Evolutionary conservation across 2,329 filamentous ascomycete genomes (phyloP), one percentile per base, ranked within the genome.

Genomic region (Lachnellula cervina): DNA sequence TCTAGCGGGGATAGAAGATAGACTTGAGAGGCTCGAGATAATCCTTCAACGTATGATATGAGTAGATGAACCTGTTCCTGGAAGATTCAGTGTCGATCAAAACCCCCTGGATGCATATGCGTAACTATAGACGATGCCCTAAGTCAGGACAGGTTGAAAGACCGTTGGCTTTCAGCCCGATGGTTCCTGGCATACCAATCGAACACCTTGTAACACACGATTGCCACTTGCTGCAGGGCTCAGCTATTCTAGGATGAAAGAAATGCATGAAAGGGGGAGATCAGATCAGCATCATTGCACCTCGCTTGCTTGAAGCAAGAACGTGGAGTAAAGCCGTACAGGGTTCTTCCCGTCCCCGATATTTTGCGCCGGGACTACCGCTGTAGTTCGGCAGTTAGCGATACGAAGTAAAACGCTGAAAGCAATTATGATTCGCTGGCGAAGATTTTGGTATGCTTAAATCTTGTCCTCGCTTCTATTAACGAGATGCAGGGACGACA

Each of bases 211-310:
- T n/a, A 21, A 42, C 44, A 42, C 44, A 25, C n/a, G 23, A 17
- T 54, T 51, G 54, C 59, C 55, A 57, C 55, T 48, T 40, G 32
- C 42, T 54, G 55, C 53, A 57, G 45, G 51, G 51, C 51, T 60
- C 59, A 60, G 59, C 59, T 60, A 54, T 56, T 51, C 59, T 42
- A 50, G 59, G 59, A 43, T 60, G 9, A 17, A 32, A 54, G 5
- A 32, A 48, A 51, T 4, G 50, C 32, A 53, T 42, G 34, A 35
- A 46, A 50, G 47, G 49, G 44, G 49, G 52, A 48, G 55, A 60
- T 57, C 56, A 48, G 55, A 60, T 57, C 56, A 47, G 49, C 56
- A 54, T 58, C 56, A 56, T 58, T 44, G 42, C 47, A 17, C 37
- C 44, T 38, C 51, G 45, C 28, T 58, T 53, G 58, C 53, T 58